These are phyloP conservation scores for Fusarium sp. DNA, from an alignment of 2,329 filamentous ascomycete genomes.

Conservation along the genomic window DNA sequence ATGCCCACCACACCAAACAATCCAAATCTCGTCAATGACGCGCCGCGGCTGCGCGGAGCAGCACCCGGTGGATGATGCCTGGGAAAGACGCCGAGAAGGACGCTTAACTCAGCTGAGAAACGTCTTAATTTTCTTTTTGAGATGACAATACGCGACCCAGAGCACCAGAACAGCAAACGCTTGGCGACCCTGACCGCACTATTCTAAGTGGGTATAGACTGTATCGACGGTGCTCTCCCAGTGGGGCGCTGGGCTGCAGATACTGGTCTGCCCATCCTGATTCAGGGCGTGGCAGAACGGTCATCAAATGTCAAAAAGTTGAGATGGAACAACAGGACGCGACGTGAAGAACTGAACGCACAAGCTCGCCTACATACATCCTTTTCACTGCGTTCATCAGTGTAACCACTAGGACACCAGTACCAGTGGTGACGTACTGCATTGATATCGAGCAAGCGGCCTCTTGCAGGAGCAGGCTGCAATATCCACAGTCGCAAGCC, in stretches of 20 bases:
- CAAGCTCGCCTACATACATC: conserved; percentile 11
- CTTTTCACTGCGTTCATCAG: conserved; percentile 8
- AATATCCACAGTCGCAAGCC: conserved; percentile 26
- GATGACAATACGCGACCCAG: conserved; percentile 18
- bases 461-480: conserved; percentile 7
- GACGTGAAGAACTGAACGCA: conserved; percentile 14
- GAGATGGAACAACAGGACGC: conserved; percentile 3
- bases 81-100: conserved; percentile 29
- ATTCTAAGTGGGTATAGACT: conserved; percentile 28
- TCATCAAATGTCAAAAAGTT: conserved; percentile 27
- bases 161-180: conserved; percentile 29
- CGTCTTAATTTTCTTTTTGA: conserved; percentile 19
- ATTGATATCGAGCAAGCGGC: conserved; percentile 29
- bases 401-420: conserved; percentile 3
- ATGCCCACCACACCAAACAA: conserved; percentile 22
- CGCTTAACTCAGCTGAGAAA: conserved; percentile 43
- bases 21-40: conserved; percentile 34
- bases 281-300: conserved; percentile 28
- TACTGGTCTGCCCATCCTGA: conserved; percentile 33
- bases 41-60: conserved; percentile 26
- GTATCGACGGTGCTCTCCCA: conserved; percentile 30
- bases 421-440: conserved; percentile 28
- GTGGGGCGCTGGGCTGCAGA: conserved; percentile 35
- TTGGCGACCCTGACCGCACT: conserved; percentile 36
- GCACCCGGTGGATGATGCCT: conserved; percentile 31